A percentile compares a stretch with the other conserved stretches of the same genome.
Evolutionary conservation across 169 alveolate species (phyloP).

Genomic region (Eimeria tenella): DNA sequence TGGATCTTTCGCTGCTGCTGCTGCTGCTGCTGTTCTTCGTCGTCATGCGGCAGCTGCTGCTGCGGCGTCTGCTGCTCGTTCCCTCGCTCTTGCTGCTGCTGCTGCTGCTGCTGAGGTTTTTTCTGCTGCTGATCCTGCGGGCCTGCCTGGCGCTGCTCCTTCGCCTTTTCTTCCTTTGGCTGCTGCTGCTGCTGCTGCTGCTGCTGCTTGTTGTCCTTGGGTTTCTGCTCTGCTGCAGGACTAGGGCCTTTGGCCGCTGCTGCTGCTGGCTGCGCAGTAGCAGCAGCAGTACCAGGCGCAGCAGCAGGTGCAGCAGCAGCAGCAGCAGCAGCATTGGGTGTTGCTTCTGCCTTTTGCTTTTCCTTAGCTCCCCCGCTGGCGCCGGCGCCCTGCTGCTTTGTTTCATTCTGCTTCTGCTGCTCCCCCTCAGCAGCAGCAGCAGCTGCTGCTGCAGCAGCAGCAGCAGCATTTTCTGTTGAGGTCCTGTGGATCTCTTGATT

Average conservation of each 20-base stretch:
- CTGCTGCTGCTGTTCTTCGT: not conserved
- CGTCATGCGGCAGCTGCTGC: not conserved
- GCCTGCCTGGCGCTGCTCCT: not conserved
- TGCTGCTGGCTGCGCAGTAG: too few species aligned
- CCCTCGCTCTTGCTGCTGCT: not conserved
- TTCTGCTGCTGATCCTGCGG: not conserved
- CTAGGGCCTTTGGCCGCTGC: not conserved
- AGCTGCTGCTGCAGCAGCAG: conserved; percentile 27
- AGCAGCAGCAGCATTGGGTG: not conserved
- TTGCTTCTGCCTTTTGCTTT: not conserved
- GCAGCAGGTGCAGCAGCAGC: not conserved
- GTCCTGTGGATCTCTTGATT: not conserved
- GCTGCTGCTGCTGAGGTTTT: not conserved
- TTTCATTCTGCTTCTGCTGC: not conserved
- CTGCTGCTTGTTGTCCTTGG: not conserved
- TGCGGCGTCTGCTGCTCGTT: not conserved
- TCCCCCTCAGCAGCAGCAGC: not conserved
- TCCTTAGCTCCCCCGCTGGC: not conserved
- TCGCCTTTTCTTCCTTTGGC: not conserved
- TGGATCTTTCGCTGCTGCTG: not conserved
- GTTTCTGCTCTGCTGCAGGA: not conserved
- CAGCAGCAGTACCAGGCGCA: too few species aligned
- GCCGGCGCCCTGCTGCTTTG: not conserved
- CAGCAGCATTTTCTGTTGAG: not conserved
- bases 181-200: not conserved